phyloP scores from a whole-genome alignment of 2,329 filamentous ascomycete species.

The Ambrosiella xylebori region DNA sequence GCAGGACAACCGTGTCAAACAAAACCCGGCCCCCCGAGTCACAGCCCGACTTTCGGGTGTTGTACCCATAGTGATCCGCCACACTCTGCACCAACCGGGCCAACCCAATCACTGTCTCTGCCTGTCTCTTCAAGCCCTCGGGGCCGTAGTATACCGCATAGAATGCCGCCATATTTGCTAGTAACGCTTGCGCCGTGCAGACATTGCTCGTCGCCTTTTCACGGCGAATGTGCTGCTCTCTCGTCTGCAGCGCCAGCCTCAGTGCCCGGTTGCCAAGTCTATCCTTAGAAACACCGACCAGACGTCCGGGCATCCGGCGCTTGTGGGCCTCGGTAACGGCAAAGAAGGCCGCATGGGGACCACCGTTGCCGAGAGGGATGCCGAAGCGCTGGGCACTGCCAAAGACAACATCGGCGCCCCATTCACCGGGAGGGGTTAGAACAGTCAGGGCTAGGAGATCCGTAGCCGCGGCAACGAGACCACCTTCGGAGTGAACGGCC shows the following conservation, averaged over 20 bases:
- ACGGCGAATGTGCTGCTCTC: constrained; percentile 88
- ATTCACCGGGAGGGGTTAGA: constrained; percentile 79
- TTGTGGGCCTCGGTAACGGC: constrained; percentile 82
- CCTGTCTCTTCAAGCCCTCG: constrained; percentile 64
- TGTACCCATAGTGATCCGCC: constrained; percentile 44
- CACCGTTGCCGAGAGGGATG: constrained; percentile 80
- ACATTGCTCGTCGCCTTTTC: constrained; percentile 98
- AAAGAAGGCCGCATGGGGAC: constrained; percentile 95
- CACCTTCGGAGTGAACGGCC: constrained; percentile 58
- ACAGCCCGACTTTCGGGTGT: constrained; percentile 41
- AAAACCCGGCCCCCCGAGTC: constrained; percentile 38
- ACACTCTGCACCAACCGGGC: constrained; percentile 52
- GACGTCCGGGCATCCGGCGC: constrained; percentile 78
- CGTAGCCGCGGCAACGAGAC: constrained; percentile 72
- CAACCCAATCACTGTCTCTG: constrained; percentile 56
- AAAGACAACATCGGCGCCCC: constrained; percentile 88
- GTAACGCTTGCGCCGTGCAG: constrained; percentile 81
- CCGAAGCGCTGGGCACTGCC: constrained; percentile 84
- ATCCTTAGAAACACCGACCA: constrained; percentile 86
- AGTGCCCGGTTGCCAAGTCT: constrained; percentile 66
- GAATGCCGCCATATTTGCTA: constrained; percentile 91
- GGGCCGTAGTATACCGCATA: constrained; percentile 92
- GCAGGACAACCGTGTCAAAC: constrained; percentile 69
- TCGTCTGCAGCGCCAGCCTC: constrained; percentile 71
- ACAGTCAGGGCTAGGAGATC: constrained; percentile 77